A percentile compares a stretch with the other conserved stretches of the same genome.
phyloP scores from a whole-genome alignment of 2,329 filamentous ascomycete species.

The Lecanicillium sp. region DNA sequence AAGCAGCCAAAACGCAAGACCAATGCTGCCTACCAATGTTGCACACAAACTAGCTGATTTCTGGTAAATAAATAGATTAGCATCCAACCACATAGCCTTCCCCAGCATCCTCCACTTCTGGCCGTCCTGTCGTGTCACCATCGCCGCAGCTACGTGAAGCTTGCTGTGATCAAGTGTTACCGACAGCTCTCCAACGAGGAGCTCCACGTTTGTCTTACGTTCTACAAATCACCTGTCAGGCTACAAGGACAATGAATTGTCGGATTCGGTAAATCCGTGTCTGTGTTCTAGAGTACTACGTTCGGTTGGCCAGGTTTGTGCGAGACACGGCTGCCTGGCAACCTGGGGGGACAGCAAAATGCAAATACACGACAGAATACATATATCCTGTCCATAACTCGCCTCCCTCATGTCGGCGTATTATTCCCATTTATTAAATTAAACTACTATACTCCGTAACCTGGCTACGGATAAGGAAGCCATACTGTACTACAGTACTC shows the following conservation, averaged over 20 bases:
- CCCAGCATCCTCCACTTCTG: neutral
- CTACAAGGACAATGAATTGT: neutral
- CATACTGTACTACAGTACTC: too few species aligned
- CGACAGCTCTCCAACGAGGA: conserved; percentile 4
- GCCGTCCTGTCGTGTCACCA: conserved; percentile 5
- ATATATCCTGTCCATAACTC: too few species aligned
- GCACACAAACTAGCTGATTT: neutral
- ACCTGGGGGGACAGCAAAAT: too few species aligned
- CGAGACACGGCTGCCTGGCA: neutral
- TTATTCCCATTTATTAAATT: too few species aligned
- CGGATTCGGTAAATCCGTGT: neutral
- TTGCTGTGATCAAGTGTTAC: neutral
- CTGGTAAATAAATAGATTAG: neutral
- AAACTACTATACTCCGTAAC: too few species aligned
- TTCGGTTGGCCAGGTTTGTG: conserved; percentile 5
- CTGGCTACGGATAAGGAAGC: too few species aligned
- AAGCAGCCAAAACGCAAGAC: too few species aligned
- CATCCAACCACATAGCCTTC: neutral
- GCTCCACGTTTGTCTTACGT: conserved; percentile 6
- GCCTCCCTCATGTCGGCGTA: too few species aligned
- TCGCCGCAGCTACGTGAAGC: neutral
- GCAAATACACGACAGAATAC: too few species aligned
- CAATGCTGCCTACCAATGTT: too few species aligned
- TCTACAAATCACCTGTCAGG: conserved; percentile 5
- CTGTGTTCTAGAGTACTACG: neutral